Evolutionary conservation across 2,329 filamentous ascomycete species (phyloP), one percentile per base, ranked within the genome.

Genomic region (Calonectria pseudoturangicola): DNA sequence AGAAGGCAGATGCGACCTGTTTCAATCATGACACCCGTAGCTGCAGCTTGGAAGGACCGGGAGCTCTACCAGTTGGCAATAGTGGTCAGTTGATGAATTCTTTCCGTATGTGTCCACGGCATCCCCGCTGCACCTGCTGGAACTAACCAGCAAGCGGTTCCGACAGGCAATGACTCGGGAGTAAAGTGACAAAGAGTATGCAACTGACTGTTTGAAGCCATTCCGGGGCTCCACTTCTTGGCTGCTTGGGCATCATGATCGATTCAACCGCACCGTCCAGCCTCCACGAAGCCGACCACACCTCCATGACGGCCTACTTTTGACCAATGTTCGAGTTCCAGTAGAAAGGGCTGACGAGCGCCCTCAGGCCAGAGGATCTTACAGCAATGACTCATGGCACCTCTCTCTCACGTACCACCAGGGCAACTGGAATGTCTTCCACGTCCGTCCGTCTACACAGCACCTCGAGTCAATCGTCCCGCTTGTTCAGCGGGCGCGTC

Each of bases 371-470:
- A 89, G 90, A 93, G 90, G 90, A 86, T 93, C 93, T 95, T 93
- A 93, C 90, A 93, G 83, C 86, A 89, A 87, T 82, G 89, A 91
- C 93, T 94, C 93, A 95, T 95, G 91, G 92, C 88, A 87, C 86
- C 86, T 85, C 83, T 86, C 86, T 87, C 89, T 92, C 86, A 85
- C 88, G 84, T 88, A 87, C 84, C 84, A 77, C 74, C 78, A 83
- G 54, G 76, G 87, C 88, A 89, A 89, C 91, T 92, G 90, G 89
- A 90, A 83, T 88, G 85, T 86, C 85, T 85, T 82, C 83, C 74
- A 78, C 79, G 77, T 86, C 86, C 82, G 86, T 92, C 89, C 83
- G 85, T 86, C 88, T 77, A 79, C 79, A 43, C 43, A 75, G 74
- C 63, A 66, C 70, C 79, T 75, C 79, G 77, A 73, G 73, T 83